phyloP scores from a whole-genome alignment of 2,329 filamentous ascomycete species.

The Achaetomium macrosporum region DNA sequence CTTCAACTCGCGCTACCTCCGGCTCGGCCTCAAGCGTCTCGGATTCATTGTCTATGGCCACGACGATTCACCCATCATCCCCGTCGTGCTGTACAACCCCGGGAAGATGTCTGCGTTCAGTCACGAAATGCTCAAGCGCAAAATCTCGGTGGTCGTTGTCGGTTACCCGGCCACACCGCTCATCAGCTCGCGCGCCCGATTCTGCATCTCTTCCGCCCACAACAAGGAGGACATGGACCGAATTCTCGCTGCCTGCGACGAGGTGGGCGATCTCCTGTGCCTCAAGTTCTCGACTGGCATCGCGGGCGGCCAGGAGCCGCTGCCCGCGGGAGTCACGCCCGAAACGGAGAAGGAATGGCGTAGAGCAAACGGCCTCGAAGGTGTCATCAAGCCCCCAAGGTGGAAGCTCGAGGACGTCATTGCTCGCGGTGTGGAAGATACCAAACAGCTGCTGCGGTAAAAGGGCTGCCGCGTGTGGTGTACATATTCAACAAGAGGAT shows the following conservation, averaged over 20 bases:
- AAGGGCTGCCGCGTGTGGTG: neutral
- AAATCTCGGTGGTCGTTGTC: conserved; percentile 95
- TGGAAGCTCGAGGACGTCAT: conserved; percentile 85
- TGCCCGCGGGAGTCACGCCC: conserved; percentile 63
- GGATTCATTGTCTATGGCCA: conserved; percentile 96
- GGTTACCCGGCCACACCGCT: conserved; percentile 95
- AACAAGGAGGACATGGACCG: conserved; percentile 98
- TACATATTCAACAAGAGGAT: conserved; percentile 2
- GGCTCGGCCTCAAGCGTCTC: conserved; percentile 90
- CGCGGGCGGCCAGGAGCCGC: conserved; percentile 75
- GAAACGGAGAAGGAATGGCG: conserved; percentile 68
- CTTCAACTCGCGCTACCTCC: conserved; percentile 98
- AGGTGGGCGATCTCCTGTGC: conserved; percentile 86
- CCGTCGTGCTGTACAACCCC: conserved; percentile 92
- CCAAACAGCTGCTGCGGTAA: conserved; percentile 28
- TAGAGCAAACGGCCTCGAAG: conserved; percentile 57
- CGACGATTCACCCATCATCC: conserved; percentile 96
- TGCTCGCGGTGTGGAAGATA: conserved; percentile 39
- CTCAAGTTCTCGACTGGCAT: conserved; percentile 96
- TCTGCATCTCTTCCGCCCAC: conserved; percentile 93
- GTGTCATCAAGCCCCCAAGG: conserved; percentile 68
- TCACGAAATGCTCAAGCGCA: conserved; percentile 96
- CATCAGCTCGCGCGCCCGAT: conserved; percentile 88
- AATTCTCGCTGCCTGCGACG: conserved; percentile 80
- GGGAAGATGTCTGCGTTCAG: conserved; percentile 98